Evolutionary conservation across 2,329 filamentous ascomycete species (phyloP).

Genomic region (Apiospora arundinis): DNA sequence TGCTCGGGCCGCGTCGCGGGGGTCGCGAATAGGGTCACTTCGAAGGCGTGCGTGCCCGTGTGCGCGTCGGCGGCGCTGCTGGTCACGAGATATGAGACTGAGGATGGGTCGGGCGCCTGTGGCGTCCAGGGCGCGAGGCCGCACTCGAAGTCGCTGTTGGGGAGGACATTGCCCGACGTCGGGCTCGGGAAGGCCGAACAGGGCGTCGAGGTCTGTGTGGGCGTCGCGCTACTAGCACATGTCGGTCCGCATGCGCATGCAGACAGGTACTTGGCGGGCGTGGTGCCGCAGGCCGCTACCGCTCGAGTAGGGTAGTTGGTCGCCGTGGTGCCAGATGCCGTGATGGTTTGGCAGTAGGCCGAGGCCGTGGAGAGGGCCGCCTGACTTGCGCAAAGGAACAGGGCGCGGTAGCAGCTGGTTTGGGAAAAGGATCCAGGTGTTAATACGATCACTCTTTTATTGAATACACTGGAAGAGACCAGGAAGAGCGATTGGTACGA

Average conservation of each 20-base stretch:
- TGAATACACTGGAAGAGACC: no score
- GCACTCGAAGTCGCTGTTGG: slow-evolving; percentile 31
- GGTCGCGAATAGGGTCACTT: slow-evolving; percentile 24
- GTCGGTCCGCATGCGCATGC: neutral
- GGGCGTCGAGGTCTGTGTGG: neutral
- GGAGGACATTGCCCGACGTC: slow-evolving; percentile 19
- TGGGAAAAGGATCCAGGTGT: neutral
- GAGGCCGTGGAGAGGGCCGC: neutral
- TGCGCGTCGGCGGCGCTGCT: slow-evolving; percentile 21
- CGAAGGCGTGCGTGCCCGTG: slow-evolving; percentile 27
- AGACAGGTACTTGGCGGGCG: neutral
- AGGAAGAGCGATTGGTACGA: no score
- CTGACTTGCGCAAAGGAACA: neutral
- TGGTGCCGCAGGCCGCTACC: neutral
- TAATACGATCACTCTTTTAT: no score
- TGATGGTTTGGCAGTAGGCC: neutral
- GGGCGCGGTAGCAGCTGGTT: neutral
- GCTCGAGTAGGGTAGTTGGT: neutral
- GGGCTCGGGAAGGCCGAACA: neutral
- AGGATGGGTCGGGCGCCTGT: slow-evolving; percentile 28
- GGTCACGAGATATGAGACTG: neutral
- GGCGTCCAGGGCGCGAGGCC: slow-evolving; percentile 31
- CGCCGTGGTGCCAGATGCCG: neutral
- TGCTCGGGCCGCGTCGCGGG: slow-evolving; percentile 21
- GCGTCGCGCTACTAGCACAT: neutral